Conservation (phyloP, 139 green algal species). For the Chlorella sp. region DNA sequence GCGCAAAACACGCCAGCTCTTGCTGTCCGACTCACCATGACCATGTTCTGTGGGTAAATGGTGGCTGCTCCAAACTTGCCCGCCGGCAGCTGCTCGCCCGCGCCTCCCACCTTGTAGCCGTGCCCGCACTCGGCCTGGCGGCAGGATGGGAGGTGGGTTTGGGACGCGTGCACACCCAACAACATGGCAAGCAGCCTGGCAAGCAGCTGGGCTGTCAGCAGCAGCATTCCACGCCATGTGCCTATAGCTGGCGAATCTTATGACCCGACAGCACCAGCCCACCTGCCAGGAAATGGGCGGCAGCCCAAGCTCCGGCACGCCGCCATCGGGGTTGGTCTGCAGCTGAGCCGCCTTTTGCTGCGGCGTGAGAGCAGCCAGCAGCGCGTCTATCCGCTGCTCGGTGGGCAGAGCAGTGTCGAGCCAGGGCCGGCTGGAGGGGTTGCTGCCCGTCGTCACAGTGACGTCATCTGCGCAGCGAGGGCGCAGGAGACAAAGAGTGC, state of each 20-base stretch:
- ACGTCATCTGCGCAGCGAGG: too few species aligned
- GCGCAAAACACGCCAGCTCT: too few species aligned
- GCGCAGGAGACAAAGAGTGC: too few species aligned
- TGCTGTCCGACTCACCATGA: background rate
- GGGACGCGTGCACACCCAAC: too few species aligned
- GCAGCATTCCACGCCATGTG: too few species aligned
- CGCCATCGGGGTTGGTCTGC: background rate
- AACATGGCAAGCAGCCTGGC: too few species aligned
- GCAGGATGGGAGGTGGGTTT: background rate
- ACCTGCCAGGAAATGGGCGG: background rate
- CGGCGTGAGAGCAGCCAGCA: background rate
- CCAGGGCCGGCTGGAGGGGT: background rate
- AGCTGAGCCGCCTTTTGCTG: background rate
- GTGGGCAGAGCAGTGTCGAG: background rate
- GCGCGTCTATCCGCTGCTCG: background rate
- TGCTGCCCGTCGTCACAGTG: background rate
- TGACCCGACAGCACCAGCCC: too few species aligned
- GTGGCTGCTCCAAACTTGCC: background rate
- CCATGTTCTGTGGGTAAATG: background rate
- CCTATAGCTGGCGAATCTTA: too few species aligned
- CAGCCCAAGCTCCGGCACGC: background rate
- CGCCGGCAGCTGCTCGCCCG: background rate
- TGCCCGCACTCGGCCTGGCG: slow-evolving; percentile 6
- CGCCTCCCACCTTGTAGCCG: background rate
- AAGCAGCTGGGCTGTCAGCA: too few species aligned